Evolutionary conservation across 371 early-diverging fungal species (phyloP), one percentile per base, ranked within the genome.

Genomic region (Lichtheimia hyalospora): DNA sequence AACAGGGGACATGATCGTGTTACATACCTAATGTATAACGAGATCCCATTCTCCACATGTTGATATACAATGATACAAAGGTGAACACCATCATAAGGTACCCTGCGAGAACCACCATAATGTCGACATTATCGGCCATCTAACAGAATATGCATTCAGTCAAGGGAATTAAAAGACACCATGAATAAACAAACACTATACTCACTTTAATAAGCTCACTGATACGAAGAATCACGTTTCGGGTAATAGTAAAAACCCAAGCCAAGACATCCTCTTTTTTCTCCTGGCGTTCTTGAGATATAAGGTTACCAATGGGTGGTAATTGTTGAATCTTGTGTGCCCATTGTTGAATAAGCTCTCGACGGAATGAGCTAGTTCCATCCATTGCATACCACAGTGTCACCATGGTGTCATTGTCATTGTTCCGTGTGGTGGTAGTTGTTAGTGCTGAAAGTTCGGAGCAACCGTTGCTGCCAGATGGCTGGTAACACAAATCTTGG

Each of bases 31-130:
- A 78, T 1, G 91, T 85, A 60, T 87, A 85, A 54, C 84, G 82
- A 14, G 94, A 94, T 25, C 93, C 93, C 59, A 93, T 77, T 34
- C 81, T 75, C 54, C 92, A 84, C 92, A 95, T 91, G 60, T 91
- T 94, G 54, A 80, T 68, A 54, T 92, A 93, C 13, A 93, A 75
- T 39, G 85, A 79, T 24, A 86, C 75, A 61, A 94, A 86, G 7
- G 94, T 92, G 54, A 82, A 82, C 51, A 86, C 77, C 82, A 93
- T 90, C 71, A 94, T 81, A 13, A 89, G 61, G 68, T 92, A 92
- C 57, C 88, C 90, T 54, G 84, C 81, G 34, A 84, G 69, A 40
- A 93, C 83, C 24, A 94, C 84, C 51, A 89, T 63, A 43, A 93
- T 82, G 65, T 95, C 95, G 46, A 85, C 75, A 40, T 81, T 74